These are phyloP conservation scores for Papiliotrema terrestris DNA, from an alignment of 1,284 basidiomycete species.

Conservation along the genomic window DNA sequence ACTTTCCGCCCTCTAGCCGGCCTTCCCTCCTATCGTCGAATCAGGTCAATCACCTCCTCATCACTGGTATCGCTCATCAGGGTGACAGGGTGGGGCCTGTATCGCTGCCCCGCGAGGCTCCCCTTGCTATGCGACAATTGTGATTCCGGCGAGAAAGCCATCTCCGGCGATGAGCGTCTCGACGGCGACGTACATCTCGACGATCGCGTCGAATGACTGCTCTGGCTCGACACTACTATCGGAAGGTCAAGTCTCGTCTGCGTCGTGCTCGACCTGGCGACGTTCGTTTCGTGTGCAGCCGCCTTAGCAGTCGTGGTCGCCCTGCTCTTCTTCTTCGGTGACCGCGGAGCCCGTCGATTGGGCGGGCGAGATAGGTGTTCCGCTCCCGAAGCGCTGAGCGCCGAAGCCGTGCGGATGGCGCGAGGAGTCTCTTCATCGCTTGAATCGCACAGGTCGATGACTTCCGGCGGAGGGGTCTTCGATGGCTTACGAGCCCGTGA, in stretches of 20 bases:
- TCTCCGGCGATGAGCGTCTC: background rate
- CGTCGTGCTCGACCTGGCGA: background rate
- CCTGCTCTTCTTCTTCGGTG: constrained; percentile 3
- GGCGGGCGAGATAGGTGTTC: no score
- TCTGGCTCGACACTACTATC: background rate
- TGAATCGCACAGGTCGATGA: constrained; percentile 16
- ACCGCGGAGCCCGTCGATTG: background rate
- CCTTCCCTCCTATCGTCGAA: no score
- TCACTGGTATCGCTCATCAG: constrained; percentile 15
- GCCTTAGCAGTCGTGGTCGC: no score
- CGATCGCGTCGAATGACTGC: background rate
- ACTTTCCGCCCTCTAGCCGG: no score
- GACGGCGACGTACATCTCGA: background rate
- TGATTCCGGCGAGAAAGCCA: background rate
- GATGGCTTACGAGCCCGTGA: background rate
- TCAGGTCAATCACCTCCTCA: constrained; percentile 10
- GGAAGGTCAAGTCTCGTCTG: background rate
- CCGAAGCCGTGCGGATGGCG: background rate
- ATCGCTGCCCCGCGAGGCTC: no score
- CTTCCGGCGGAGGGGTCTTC: background rate
- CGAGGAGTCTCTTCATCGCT: constrained; percentile 6
- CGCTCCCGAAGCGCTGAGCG: background rate
- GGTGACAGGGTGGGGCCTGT: constrained; percentile 6
- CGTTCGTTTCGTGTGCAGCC: no score
- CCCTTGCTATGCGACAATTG: no score